Evolutionary conservation across 2,329 filamentous ascomycete species (phyloP), one percentile per base, ranked within the genome.

Genomic region (Exophiala spinifera): DNA sequence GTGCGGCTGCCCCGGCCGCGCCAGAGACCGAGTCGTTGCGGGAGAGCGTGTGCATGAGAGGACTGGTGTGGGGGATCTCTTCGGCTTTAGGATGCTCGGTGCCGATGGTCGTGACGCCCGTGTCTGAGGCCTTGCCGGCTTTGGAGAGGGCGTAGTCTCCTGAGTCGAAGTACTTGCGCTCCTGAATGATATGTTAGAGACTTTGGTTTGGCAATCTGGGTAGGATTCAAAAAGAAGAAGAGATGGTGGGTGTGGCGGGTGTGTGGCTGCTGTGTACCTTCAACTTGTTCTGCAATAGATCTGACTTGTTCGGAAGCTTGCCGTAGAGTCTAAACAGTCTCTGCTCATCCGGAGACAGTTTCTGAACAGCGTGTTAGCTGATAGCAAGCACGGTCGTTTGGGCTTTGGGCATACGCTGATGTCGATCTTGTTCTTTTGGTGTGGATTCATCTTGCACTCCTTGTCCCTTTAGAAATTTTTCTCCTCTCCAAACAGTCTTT

Each of bases 381-480:
- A 31, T 10, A 34, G 25, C 52, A 23, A 48, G 51, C 39, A 21
- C 19, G 21, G 28, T 46, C 21, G 40, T 14, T 13, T 36, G 39
- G 13, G n/a, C 10, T 19, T 10, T 25, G 11, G 33, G 36, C 57
- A 61, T 49, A 57, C 94, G 79, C 83, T 91, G 76, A 96, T 82
- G 76, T 99, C 94, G 68, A 97, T 82, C 81, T 99, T 97, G 82
- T 96, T 96, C 82, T 95, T 91, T 81, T 96, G 89, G 73, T 91
- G 90, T 66, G 92, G 92, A 74, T 96, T 96, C 90, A 97, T 95
- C 28, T 37, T 64, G 33, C 45, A 17, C 31, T 48, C 25, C 21
- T 33, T 49, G 44, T 23, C 39, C 45, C 19, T 34, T 33, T 31
- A n/a, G n/a, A n/a, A n/a, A n/a, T n/a, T n/a, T n/a, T n/a, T n/a